phyloP scores from a whole-genome alignment of 2,329 filamentous ascomycete species.

The Phoma herbarum region DNA sequence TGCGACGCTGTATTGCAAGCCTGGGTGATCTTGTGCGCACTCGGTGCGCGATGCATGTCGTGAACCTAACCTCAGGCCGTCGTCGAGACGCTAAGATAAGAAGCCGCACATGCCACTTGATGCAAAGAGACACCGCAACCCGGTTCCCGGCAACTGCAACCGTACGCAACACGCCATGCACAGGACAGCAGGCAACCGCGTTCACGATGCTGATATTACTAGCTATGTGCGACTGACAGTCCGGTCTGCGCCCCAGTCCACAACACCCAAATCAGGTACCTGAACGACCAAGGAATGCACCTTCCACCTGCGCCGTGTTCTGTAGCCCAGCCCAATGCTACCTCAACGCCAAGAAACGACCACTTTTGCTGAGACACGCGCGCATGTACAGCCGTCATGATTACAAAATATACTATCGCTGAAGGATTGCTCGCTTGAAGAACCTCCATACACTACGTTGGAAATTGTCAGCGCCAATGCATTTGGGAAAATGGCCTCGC shows the following conservation, averaged over 20 bases:
- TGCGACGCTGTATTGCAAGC: background rate
- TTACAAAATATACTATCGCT: slow-evolving; percentile 7
- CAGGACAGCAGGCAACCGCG: background rate
- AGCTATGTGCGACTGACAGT: background rate
- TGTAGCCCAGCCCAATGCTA: slow-evolving; percentile 2
- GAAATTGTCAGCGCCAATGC: background rate
- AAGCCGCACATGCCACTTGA: slow-evolving; percentile 5
- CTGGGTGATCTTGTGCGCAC: background rate
- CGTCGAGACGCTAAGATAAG: slow-evolving; percentile 2
- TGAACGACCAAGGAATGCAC: background rate
- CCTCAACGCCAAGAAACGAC: slow-evolving; percentile 3
- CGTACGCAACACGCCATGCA: background rate
- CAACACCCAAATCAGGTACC: slow-evolving; percentile 1
- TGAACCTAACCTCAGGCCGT: background rate
- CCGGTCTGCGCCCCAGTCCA: background rate
- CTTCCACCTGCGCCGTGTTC: slow-evolving; percentile 12
- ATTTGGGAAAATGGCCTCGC: background rate
- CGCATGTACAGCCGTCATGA: slow-evolving; percentile 8
- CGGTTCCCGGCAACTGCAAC: slow-evolving; percentile 1
- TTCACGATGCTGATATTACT: slow-evolving; percentile 1
- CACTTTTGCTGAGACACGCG: background rate
- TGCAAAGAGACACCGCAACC: background rate
- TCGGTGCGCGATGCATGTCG: background rate
- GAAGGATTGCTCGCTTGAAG: background rate
- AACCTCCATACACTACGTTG: background rate